Percentiles rank a stretch among this genome's conserved stretches.
These are phyloP conservation scores for Solanum aculeatissimum DNA, from an alignment of 305 asterid species.

Conservation along the genomic window DNA sequence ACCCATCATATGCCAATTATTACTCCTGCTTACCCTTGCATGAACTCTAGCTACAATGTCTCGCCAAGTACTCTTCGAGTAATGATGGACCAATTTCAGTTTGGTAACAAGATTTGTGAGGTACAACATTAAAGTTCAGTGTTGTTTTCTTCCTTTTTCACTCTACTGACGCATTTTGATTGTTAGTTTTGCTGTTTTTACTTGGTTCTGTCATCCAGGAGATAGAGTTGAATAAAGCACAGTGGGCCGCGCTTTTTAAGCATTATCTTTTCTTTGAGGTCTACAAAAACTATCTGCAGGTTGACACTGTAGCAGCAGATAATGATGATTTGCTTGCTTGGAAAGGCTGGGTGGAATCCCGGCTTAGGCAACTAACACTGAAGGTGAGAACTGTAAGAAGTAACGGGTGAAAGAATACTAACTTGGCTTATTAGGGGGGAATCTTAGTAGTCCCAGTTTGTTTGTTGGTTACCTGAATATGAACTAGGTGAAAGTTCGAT, in stretches of 20 bases:
- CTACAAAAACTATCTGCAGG: constrained; percentile 74
- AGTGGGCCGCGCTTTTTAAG: constrained; percentile 56
- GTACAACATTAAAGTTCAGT: constrained; percentile 10
- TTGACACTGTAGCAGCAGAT: constrained; percentile 64
- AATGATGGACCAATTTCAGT: constrained; percentile 64
- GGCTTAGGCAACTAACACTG: constrained; percentile 61
- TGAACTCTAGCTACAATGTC: constrained; percentile 87
- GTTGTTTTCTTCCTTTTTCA: background rate
- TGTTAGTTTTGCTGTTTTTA: constrained; percentile 2
- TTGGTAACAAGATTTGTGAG: constrained; percentile 63
- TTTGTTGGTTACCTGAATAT: background rate
- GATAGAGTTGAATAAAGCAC: constrained; percentile 58
- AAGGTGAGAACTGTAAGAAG: constrained; percentile 35
- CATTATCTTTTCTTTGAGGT: constrained; percentile 64
- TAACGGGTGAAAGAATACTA: background rate
- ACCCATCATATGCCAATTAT: constrained; percentile 76
- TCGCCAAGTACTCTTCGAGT: constrained; percentile 74
- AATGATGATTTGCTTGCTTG: constrained; percentile 72
- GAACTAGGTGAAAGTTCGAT: background rate
- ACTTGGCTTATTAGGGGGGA: background rate
- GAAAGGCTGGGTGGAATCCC: constrained; percentile 92
- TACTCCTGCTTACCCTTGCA: constrained; percentile 88
- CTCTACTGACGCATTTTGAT: background rate
- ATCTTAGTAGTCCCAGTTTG: background rate
- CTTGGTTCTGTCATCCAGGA: constrained; percentile 32